Percentiles rank a stretch among this genome's conserved stretches.
Evolutionary conservation across 768 basidiomycete genomes (phyloP).

Genomic region (Mycena galopus): DNA sequence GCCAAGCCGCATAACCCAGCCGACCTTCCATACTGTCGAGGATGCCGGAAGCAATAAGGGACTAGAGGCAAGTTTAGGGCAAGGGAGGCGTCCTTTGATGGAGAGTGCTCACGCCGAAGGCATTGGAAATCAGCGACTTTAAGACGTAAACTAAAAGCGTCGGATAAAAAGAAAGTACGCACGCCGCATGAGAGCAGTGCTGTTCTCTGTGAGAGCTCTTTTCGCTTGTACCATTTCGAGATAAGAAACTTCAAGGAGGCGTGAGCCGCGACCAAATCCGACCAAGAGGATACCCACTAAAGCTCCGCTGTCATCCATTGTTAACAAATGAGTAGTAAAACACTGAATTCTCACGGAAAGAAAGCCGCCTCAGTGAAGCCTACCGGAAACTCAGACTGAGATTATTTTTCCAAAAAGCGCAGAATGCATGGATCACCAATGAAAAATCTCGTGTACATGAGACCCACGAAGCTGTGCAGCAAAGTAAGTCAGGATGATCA

Average conservation of each 20-base stretch:
- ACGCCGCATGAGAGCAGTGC: constrained; percentile 78
- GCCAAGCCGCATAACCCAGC: constrained; percentile 79
- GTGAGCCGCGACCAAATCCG: background rate
- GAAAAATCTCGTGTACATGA: constrained; percentile 78
- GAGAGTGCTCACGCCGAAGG: constrained; percentile 66
- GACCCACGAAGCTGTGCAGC: constrained; percentile 67
- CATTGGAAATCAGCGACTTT: constrained; percentile 76
- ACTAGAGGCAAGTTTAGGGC: constrained; percentile 29
- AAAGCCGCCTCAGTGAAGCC: constrained; percentile 63
- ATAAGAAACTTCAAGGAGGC: constrained; percentile 56
- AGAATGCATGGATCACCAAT: constrained; percentile 64
- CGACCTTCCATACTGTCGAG: constrained; percentile 78
- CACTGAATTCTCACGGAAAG: constrained; percentile 60
- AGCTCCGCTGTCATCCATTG: constrained; percentile 7
- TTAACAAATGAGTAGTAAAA: background rate
- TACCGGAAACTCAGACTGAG: background rate
- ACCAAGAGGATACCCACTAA: constrained; percentile 2
- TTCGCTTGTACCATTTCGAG: constrained; percentile 80
- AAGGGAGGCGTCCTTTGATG: background rate
- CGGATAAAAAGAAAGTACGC: background rate
- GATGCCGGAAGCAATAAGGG: constrained; percentile 82
- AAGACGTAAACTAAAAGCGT: background rate
- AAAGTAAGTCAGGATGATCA: background rate
- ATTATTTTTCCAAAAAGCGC: constrained; percentile 55
- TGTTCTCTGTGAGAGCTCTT: constrained; percentile 77